A percentile compares a stretch with the other conserved stretches of the same genome.
phyloP scores from a whole-genome alignment of 2,329 filamentous ascomycete genomes.

The Phaeoacremonium minimum region DNA sequence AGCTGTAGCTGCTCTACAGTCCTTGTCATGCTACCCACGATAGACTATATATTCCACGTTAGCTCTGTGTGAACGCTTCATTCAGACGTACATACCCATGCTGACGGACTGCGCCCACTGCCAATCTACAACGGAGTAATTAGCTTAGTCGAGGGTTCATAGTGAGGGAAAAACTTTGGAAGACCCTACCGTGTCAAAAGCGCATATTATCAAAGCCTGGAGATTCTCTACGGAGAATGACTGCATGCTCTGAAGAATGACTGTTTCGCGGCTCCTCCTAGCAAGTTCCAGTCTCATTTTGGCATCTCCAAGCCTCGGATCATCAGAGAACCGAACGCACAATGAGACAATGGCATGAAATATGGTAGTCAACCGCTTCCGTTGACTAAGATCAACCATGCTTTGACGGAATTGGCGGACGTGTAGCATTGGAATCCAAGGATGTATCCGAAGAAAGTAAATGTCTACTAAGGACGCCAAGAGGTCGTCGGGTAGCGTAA shows the following conservation, averaged over 20 bases:
- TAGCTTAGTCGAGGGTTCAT: too few relatives aligned
- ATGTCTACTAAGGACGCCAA: conserved; percentile 25
- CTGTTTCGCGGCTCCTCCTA: conserved; percentile 20
- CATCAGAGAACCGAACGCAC: conserved; percentile 20
- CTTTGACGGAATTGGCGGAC: conserved; percentile 18
- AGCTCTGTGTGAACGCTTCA: too few relatives aligned
- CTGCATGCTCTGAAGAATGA: conserved; percentile 26
- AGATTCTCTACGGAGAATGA: conserved; percentile 27
- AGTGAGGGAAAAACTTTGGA: too few relatives aligned
- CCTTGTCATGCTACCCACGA: conserved; percentile 30
- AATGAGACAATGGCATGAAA: conserved; percentile 28
- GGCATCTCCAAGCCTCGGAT: conserved; percentile 19
- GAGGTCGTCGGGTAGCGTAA: conserved; percentile 23
- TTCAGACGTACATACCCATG: conserved; percentile 20
- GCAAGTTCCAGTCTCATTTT: conserved; percentile 11
- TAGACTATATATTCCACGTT: conserved; percentile 18
- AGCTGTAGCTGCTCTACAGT: conserved; percentile 32
- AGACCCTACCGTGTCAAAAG: conserved; percentile 24
- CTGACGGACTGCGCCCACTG: conserved; percentile 22
- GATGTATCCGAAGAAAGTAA: conserved; percentile 30
- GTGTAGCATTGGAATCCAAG: conserved; percentile 32
- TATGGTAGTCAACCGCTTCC: conserved; percentile 19
- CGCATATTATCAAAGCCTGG: conserved; percentile 27
- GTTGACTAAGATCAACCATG: conserved; percentile 12
- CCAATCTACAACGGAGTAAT: conserved; percentile 26